These are phyloP conservation scores for Sarcodon aspratus DNA, from an alignment of 768 basidiomycete genomes.

Conservation along the genomic window DNA sequence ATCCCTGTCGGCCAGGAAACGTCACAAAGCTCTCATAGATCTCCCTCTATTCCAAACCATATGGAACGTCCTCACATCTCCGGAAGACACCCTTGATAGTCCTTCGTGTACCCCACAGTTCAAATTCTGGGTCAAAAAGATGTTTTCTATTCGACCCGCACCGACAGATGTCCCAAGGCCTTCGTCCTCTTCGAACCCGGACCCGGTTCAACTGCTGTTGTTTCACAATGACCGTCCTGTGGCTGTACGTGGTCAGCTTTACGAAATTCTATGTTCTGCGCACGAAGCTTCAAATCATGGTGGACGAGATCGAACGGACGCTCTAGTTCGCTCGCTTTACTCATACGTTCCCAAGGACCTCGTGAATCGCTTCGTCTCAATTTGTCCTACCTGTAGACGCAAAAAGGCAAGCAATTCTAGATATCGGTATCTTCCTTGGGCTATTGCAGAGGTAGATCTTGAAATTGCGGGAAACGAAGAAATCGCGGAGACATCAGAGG, in stretches of 20 bases:
- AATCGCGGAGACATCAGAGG: too few relatives aligned
- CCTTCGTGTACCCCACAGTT: constrained; percentile 44
- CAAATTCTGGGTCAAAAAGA: constrained; percentile 77
- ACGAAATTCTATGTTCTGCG: constrained; percentile 64
- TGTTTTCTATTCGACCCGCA: constrained; percentile 29
- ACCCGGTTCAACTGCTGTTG: constrained; percentile 13
- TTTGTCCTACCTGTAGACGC: constrained; percentile 59
- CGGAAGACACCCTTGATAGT: constrained; percentile 29
- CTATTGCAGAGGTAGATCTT: too few relatives aligned
- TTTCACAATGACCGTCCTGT: constrained; percentile 65
- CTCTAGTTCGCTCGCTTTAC: constrained; percentile 54
- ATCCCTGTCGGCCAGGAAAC: constrained; percentile 44
- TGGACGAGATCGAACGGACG: constrained; percentile 71
- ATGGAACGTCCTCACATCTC: constrained; percentile 53
- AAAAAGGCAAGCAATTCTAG: too few relatives aligned
- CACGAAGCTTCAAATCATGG: constrained; percentile 58
- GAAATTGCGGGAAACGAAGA: too few relatives aligned
- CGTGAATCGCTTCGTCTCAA: constrained; percentile 65
- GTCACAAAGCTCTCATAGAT: constrained; percentile 63
- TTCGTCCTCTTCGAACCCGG: too few relatives aligned
- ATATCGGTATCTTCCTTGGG: too few relatives aligned
- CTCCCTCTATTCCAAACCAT: constrained; percentile 62
- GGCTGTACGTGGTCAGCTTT: constrained; percentile 68
- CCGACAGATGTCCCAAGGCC: too few relatives aligned
- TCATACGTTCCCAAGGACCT: constrained; percentile 83